Percentiles rank a stretch among this genome's conserved stretches.
phyloP scores from a whole-genome alignment of 257 asterid species.

The Henckelia pumila region DNA sequence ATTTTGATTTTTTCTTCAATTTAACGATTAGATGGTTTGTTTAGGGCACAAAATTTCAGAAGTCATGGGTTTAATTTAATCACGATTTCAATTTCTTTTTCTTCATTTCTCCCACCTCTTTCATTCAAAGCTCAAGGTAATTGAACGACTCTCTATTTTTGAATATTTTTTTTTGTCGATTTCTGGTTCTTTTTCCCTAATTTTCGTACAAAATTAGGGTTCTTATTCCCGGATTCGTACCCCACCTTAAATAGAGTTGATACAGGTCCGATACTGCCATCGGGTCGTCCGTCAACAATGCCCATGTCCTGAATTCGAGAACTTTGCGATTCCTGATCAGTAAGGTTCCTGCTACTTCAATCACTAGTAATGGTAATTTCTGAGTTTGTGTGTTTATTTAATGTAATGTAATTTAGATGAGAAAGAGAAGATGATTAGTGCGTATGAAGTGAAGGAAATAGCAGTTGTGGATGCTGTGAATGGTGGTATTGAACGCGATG shows the following conservation, averaged over 20 bases:
- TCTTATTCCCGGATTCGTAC: conserved; percentile 31
- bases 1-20: no score
- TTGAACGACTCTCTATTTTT: no score
- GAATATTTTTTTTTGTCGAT: no score
- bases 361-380: conserved; percentile 27
- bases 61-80: no score
- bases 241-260: neutral
- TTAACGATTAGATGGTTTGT: no score
- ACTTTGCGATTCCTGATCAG: conserved; percentile 35
- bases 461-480: conserved; percentile 26
- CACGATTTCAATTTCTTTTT: no score
- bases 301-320: conserved; percentile 24
- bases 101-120: no score
- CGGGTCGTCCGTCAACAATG: conserved; percentile 40
- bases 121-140: no score
- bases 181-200: no score
- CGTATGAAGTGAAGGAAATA: conserved; percentile 37
- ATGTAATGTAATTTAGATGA: conserved; percentile 41
- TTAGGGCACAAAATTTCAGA: no score
- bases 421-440: conserved; percentile 46
- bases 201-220: no score
- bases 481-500: conserved; percentile 32
- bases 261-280: conserved; percentile 47
- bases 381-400: neutral
- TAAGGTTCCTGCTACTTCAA: conserved; percentile 22